phyloP scores from a whole-genome alignment of 192 early-diverging fungal genomes.

The Rhizophagus sp. region DNA sequence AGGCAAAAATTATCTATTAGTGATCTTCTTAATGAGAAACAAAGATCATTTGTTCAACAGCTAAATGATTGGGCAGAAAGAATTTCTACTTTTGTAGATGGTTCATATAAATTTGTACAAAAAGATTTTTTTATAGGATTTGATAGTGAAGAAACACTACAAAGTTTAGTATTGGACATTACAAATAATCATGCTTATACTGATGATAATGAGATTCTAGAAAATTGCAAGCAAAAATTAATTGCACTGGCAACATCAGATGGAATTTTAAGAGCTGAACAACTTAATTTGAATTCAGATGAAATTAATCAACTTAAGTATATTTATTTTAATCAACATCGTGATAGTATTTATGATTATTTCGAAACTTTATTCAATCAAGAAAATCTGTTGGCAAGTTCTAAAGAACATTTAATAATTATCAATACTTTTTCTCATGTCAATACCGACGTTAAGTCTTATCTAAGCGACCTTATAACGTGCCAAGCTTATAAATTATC shows the following conservation, averaged over 20 bases:
- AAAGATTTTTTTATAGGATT: slow-evolving; percentile 25
- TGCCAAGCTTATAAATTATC: slow-evolving; percentile 10
- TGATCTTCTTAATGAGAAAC: neutral
- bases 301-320: slow-evolving; percentile 2
- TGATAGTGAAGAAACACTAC: slow-evolving; percentile 25
- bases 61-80: neutral
- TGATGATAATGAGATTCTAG: neutral
- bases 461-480: neutral
- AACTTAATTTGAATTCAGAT: neutral
- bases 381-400: too few relatives aligned
- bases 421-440: slow-evolving; percentile 24
- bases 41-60: neutral
- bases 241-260: slow-evolving; percentile 19
- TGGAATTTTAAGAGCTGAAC: slow-evolving; percentile 21
- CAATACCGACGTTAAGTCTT: slow-evolving; percentile 12
- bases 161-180: slow-evolving; percentile 23
- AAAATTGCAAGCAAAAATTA: slow-evolving; percentile 9
- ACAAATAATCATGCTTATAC: neutral
- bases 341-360: slow-evolving; percentile 16
- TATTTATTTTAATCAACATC: slow-evolving; percentile 16
- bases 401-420: neutral
- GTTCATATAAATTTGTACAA: neutral
- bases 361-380: neutral
- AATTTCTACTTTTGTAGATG: slow-evolving; percentile 6
- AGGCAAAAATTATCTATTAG: slow-evolving; percentile 17